Base-by-base conservation (phyloP, 805 yeast genomes). In the Vanderwaltozyma verrucispora region DNA sequence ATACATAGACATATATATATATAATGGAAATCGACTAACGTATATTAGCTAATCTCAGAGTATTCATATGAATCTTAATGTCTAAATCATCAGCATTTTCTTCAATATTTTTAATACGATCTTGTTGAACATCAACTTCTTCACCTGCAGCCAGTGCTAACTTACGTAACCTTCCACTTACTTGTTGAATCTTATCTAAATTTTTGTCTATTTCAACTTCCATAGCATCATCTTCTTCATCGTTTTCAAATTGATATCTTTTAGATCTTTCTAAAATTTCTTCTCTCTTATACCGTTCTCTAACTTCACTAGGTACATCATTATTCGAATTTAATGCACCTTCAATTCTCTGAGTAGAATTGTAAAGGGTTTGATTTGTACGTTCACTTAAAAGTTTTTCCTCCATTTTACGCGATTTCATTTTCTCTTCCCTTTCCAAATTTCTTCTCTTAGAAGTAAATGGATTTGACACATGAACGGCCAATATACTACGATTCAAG, bases 171-270 rank as follows among this genome's bases (percentile, higher is more conserved):
- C 86, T 74, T 35, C 69, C 68, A 23, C 94, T 74, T 41, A 80
- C 73, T 26, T 68, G 68, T 12, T 74, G 71, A 33, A 92, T 80
- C 55, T 80, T 85, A 48, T 83, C 88, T 59, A 89, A 66, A 52
- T 89, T 89, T 45, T 71, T 64, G 37, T 86, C 87, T 47, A 87
- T 74, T 59, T 87, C 95, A 45, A 77, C 73, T 53, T 89, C 97
- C 74, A 86, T 74, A 46, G 78, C 89, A 50, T 87, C 95, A 59
- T 89, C 97, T 56, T 88, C 96, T 35, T 77, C 75, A 59, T 88
- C 96, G 33, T 80, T 82, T 53, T 85, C 96, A 49, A 85, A 82
- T 51, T 82, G 83, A 60, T 80, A 86, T 45, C 75, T 64, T 39
- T 74, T 64, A 3, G 92, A 80, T 28, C 76, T 77, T 17, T 66